Base-by-base conservation (phyloP, 805 yeast genomes). In the Candida schatavii region DNA sequence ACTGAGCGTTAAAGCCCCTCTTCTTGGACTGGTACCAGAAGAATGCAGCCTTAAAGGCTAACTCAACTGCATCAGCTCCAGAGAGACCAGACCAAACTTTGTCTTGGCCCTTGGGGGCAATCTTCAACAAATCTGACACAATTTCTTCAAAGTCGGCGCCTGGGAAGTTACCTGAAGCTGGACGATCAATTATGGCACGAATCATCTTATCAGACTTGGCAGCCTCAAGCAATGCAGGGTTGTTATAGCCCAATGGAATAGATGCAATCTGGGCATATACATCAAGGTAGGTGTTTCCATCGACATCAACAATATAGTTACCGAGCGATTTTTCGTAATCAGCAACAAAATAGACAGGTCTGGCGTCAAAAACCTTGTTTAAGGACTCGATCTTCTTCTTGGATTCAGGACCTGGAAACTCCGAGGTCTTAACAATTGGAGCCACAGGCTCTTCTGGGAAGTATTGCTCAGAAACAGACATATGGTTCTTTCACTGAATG, bases 41-140 rank as follows among this genome's bases (percentile, higher is more conserved):
- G 63, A 86, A 87, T 15, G 89, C 89, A 45, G 95, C 95, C 70
- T 87, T 87, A 75, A 81, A 87, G 17, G 95, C 95, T 57, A 85
- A 74, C 66, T 87, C 95, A 61, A 85, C 85, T 54, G 95, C 95
- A 57, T 86, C 95, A 32, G 93, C 87, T 50, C 95, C 95, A 15
- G 89, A 79, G 49, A 86, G 70, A 38, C 85, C 91, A 23, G 85
- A 77, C 90, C 93, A 88, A 43, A 88, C 77, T 52, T 77, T 70
- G 53, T 71, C 75, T 66, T 82, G 83, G 49, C 89, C 90, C 61
- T 78, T 77, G 57, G 95, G 95, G 40, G 95, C 95, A 51, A 74
- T 81, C 46, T 80, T 74, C 50, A 85, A 67, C 43, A 70, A 51
- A 14, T 56, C 71, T n/a, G 47, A 46, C 33, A 74, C 50, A 50